Evolutionary conservation across 495 filamentous ascomycete genomes (phyloP).

Genomic region (Neohortaea acidophila): DNA sequence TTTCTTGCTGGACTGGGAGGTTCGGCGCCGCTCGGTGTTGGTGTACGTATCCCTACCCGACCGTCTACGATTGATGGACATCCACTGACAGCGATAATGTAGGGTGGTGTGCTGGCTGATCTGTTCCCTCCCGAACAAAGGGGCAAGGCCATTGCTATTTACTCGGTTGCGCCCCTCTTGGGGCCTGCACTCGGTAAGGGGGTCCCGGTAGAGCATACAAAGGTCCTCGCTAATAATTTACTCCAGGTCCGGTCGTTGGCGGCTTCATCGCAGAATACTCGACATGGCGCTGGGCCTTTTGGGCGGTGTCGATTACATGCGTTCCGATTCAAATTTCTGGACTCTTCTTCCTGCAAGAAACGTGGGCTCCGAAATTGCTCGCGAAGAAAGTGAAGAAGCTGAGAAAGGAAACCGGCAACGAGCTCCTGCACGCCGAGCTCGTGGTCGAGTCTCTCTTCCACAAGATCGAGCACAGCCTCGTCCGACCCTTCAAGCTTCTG

Average conservation of each 20-base stretch:
- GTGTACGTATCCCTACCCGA: too few species aligned
- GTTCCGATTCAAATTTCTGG: conserved; percentile 46
- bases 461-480: conserved; percentile 18
- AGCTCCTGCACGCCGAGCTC: conserved; percentile 43
- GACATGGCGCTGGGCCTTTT: conserved; percentile 59
- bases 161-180: conserved; percentile 49
- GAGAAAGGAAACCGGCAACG: conserved; percentile 46
- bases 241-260: conserved; percentile 26
- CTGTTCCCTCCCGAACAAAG: conserved; percentile 48
- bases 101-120: conserved; percentile 46
- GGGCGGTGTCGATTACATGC: conserved; percentile 41
- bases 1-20: conserved; percentile 42
- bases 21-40: conserved; percentile 36
- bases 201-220: too few species aligned
- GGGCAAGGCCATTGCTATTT: conserved; percentile 48
- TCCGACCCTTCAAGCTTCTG: conserved; percentile 30
- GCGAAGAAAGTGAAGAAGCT: conserved; percentile 37
- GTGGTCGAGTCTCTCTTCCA: conserved; percentile 18
- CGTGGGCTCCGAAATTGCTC: conserved; percentile 52
- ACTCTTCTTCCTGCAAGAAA: conserved; percentile 51
- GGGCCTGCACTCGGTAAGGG: conserved; percentile 48
- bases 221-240: too few species aligned
- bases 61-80: neutral
- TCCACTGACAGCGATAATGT: conserved; percentile 27
- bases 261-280: conserved; percentile 49